A percentile compares a stretch with the other conserved stretches of the same genome.
Conservation (phyloP, 352 stramenopile genomes). For the Globisporangium spiculum region DNA sequence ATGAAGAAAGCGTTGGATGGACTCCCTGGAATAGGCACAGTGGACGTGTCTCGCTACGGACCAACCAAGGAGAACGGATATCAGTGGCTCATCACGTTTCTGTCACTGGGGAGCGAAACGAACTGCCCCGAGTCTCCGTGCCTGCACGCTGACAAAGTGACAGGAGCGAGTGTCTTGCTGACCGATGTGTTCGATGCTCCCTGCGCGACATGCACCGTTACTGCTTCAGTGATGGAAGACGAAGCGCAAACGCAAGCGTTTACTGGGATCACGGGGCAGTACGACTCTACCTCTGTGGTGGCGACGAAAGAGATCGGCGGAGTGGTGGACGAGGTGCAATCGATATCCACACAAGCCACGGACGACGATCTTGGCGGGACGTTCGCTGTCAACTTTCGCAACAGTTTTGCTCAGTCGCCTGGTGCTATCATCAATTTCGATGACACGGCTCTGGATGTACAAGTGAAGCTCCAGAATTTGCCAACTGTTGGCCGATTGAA, state of each 20-base stretch:
- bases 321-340: slow-evolving; percentile 63
- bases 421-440: slow-evolving; percentile 63
- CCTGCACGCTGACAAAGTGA: slow-evolving; percentile 50
- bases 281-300: slow-evolving; percentile 36
- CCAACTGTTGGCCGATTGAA: slow-evolving; percentile 61
- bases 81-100: slow-evolving; percentile 65
- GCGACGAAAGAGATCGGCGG: slow-evolving; percentile 51
- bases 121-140: slow-evolving; percentile 59
- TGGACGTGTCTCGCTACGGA: slow-evolving; percentile 55
- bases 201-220: slow-evolving; percentile 47
- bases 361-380: slow-evolving; percentile 47
- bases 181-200: slow-evolving; percentile 40
- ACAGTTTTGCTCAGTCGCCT: slow-evolving; percentile 30
- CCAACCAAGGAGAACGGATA: slow-evolving; percentile 59
- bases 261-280: slow-evolving; percentile 43
- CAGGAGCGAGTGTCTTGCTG: slow-evolving; percentile 28
- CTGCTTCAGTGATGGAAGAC: slow-evolving; percentile 32
- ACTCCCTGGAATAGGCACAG: slow-evolving; percentile 50
- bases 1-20: slow-evolving; percentile 41
- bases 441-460: slow-evolving; percentile 67
- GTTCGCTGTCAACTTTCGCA: slow-evolving; percentile 69
- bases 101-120: slow-evolving; percentile 49
- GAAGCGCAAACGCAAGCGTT: slow-evolving; percentile 30
- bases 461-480: slow-evolving; percentile 69
- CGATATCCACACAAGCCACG: slow-evolving; percentile 38